Evolutionary conservation across 1,139 yeast genomes (phyloP).

Genomic region (Lodderomyces jiufengensis): DNA sequence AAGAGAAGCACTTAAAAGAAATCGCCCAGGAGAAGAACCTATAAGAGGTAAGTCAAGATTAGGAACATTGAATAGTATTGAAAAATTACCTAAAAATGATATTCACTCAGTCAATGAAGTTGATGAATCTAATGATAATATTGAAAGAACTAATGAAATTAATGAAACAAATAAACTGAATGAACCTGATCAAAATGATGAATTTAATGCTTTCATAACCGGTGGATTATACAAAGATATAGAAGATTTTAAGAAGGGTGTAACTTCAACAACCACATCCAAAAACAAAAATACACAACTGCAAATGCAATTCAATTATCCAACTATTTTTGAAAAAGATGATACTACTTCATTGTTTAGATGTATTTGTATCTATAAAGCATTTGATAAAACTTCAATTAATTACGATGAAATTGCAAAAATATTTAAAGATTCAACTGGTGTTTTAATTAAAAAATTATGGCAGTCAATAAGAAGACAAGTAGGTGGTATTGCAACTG

Average conservation of each 20-base stretch:
- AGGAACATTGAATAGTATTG: neutral
- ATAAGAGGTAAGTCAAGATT: neutral
- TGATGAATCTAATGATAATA: no score
- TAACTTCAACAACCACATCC: neutral
- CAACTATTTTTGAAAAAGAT: slow-evolving; percentile 26
- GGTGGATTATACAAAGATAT: no score
- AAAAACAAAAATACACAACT: neutral
- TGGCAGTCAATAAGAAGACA: slow-evolving; percentile 62
- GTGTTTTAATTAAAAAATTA: slow-evolving; percentile 43
- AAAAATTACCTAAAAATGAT: neutral
- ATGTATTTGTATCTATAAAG: slow-evolving; percentile 60
- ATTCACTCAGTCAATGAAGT: no score
- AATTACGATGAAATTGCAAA: slow-evolving; percentile 57
- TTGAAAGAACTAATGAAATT: no score
- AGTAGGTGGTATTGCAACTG: slow-evolving; percentile 52
- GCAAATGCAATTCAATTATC: slow-evolving; percentile 7
- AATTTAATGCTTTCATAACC: no score
- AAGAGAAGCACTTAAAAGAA: slow-evolving; percentile 1
- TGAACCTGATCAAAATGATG: no score
- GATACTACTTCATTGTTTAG: slow-evolving; percentile 52
- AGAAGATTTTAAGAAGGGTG: no score
- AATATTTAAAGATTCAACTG: slow-evolving; percentile 36
- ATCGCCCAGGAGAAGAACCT: no score
- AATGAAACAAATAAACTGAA: no score
- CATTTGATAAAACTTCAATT: slow-evolving; percentile 46